Evolutionary conservation across 2,329 filamentous ascomycete species (phyloP).

Genomic region (Trichoderma koningiopsis): DNA sequence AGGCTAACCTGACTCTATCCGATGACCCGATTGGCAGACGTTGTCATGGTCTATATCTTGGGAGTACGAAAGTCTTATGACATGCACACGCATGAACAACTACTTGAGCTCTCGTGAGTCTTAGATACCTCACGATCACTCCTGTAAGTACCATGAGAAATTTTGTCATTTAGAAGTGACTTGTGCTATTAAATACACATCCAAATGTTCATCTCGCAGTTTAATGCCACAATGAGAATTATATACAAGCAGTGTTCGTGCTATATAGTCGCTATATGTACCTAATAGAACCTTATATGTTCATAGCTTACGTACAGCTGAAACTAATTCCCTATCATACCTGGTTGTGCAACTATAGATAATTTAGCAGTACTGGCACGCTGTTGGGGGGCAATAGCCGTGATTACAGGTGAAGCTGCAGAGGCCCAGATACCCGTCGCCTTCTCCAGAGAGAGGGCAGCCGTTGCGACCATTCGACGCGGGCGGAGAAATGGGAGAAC

Average conservation of each 20-base stretch:
- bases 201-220: not conserved
- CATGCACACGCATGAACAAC: no score
- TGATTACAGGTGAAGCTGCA: slow-evolving; percentile 52
- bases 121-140: no score
- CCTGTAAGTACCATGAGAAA: no score
- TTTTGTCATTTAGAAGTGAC: no score
- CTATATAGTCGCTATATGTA: not conserved
- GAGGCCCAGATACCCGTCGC: slow-evolving; percentile 46
- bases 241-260: not conserved
- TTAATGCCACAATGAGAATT: not conserved
- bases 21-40: no score
- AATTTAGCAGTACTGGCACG: slow-evolving; percentile 31
- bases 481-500: slow-evolving; percentile 34
- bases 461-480: slow-evolving; percentile 36
- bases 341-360: not conserved
- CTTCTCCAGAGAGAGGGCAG: slow-evolving; percentile 38
- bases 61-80: no score
- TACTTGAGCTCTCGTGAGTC: no score
- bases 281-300: not conserved
- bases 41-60: no score
- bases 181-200: not conserved
- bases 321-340: no score
- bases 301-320: not conserved
- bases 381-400: slow-evolving; percentile 39
- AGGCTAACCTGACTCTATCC: no score